These are phyloP conservation scores for Claviceps capensis DNA, from an alignment of 2,329 filamentous ascomycete species.

Conservation along the genomic window DNA sequence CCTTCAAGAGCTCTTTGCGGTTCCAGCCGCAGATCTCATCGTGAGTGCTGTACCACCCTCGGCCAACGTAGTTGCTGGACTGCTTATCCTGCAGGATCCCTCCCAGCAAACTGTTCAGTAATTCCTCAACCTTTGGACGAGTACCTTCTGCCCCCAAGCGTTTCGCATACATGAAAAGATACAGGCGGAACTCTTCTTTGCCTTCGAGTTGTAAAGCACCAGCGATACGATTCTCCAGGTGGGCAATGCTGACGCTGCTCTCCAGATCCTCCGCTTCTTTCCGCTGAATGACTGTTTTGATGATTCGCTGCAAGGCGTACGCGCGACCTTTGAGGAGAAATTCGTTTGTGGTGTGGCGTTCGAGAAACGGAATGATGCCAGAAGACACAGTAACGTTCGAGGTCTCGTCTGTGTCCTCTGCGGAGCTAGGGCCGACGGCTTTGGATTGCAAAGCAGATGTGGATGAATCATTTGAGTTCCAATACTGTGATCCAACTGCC, in stretches of 20 bases:
- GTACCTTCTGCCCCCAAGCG: slow-evolving; percentile 82
- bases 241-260: slow-evolving; percentile 79
- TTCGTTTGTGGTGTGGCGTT: slow-evolving; percentile 89
- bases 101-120: slow-evolving; percentile 69
- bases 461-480: slow-evolving; percentile 92
- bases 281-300: slow-evolving; percentile 75
- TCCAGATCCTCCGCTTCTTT: slow-evolving; percentile 92
- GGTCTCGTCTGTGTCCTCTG: slow-evolving; percentile 29
- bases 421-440: slow-evolving; percentile 44
- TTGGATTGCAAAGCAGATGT: slow-evolving; percentile 67
- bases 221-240: slow-evolving; percentile 88
- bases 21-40: slow-evolving; percentile 84
- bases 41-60: slow-evolving; percentile 51
- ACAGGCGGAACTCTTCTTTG: slow-evolving; percentile 83
- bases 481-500: slow-evolving; percentile 95
- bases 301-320: slow-evolving; percentile 78
- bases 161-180: slow-evolving; percentile 97
- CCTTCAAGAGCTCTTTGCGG: slow-evolving; percentile 72
- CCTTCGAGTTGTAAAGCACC: slow-evolving; percentile 75
- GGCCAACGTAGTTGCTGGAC: slow-evolving; percentile 28
- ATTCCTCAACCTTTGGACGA: slow-evolving; percentile 80
- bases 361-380: slow-evolving; percentile 83
- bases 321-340: slow-evolving; percentile 83
- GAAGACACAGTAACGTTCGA: slow-evolving; percentile 55
- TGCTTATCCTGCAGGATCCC: slow-evolving; percentile 49